Evolutionary conservation across 495 filamentous ascomycete genomes (phyloP), one percentile per base, ranked within the genome.

Genomic region (Lepidopterella palustris): DNA sequence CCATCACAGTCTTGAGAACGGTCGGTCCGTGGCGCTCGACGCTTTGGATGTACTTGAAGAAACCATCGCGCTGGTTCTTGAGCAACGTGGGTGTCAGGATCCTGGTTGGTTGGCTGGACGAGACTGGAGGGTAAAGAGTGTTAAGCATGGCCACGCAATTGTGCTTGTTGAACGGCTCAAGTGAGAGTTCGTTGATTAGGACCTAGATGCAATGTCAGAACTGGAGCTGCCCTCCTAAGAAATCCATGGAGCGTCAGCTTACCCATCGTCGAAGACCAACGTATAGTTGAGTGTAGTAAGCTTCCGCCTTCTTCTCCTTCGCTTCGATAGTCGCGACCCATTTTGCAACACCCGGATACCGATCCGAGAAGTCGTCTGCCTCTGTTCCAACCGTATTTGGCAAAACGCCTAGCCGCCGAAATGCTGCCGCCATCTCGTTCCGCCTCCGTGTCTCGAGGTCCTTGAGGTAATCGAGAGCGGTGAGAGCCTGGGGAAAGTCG

Each of bases 61-160:
- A 88, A 1, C 78, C 79, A 45, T 82, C 77, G 6, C 87, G 82
- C 60, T 89, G 84, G 4, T 73, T 68, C 39, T 75, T 74, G 23
- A 88, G 77, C 2, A 80, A 74, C 3, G 75, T 66, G 4, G 74
- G 70, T 4, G 80, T 83, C 57, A 87, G 73, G 49, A 81, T 76
- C n/a, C 81, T 82, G 0, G 83, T 80, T 25, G 72, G 70, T 27
- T 50, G 57, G 1, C 11, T 24, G 10, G 64, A 60, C 42, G 56
- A 57, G 29, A 66, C 68, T 5, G 65, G 65, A 24, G 86, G 86
- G 62, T 87, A 85, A n/a, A 90, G 76, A 24, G 86, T 88, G 73
- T 90, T 90, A 39, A 90, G 80, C 80, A 89, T 84, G 53, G 84
- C 87, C 55, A 87, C 78, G 70, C 85, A 85, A 64, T 87, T 88